These are phyloP conservation scores for Rugiboletus extremiorientalis DNA, from an alignment of 1,284 basidiomycete genomes.

Conservation along the genomic window DNA sequence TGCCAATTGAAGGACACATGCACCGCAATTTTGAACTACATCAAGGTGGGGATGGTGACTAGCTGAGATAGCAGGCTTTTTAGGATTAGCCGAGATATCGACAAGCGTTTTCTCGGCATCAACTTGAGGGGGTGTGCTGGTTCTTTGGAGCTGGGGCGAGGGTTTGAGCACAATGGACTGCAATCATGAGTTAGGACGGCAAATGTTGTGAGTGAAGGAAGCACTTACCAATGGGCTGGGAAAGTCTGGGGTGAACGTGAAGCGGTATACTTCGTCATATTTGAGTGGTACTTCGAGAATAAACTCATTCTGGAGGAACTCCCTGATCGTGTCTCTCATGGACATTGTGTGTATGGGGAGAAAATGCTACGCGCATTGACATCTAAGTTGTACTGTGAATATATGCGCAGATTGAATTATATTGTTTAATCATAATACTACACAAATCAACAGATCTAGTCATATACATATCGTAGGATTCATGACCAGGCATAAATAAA, in stretches of 20 bases:
- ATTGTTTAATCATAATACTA: not conserved
- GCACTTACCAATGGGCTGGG: not conserved
- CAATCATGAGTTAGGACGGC: not conserved
- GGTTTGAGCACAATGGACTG: not conserved
- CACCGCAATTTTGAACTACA: no score
- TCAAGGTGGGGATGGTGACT: no score
- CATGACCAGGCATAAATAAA: no score
- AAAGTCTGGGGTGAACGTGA: not conserved
- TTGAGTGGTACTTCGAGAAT: not conserved
- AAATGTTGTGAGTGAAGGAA: not conserved
- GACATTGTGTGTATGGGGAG: slow-evolving; percentile 60
- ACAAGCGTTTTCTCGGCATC: no score
- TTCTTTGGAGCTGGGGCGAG: not conserved
- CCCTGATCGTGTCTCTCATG: slow-evolving; percentile 44
- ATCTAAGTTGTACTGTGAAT: no score
- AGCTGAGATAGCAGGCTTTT: no score
- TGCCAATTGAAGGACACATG: no score
- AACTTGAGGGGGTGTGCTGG: no score
- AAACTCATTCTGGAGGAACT: not conserved
- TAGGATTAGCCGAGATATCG: no score
- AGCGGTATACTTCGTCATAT: not conserved
- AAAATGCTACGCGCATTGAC: no score
- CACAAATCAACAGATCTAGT: not conserved
- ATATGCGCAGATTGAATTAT: no score
- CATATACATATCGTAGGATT: no score